These are phyloP conservation scores for Beta vulgaris DNA, from an alignment of 148 eudicot genomes.

Conservation along the genomic window DNA sequence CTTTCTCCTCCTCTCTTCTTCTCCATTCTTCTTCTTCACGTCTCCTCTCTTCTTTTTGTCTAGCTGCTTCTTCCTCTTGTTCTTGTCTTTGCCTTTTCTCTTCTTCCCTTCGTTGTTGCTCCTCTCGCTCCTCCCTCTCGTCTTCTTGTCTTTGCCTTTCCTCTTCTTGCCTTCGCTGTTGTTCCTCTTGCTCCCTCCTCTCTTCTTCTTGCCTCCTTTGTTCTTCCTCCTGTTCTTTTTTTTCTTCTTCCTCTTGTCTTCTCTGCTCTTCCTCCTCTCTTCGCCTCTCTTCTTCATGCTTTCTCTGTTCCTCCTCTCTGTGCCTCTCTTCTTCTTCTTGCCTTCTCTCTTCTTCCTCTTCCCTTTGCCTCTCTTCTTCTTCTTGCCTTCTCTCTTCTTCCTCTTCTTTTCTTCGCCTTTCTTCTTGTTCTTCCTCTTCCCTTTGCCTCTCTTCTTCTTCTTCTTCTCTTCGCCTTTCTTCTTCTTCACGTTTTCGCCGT, in stretches of 20 bases:
- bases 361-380: conserved; percentile 5
- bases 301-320: conserved; percentile 27
- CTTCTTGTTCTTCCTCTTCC: neutral
- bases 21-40: neutral
- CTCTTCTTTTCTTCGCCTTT: neutral
- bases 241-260: conserved; percentile 18
- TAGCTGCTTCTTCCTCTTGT: neutral
- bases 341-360: neutral
- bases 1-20: neutral
- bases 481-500: conserved; percentile 1
- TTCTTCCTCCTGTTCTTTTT: conserved; percentile 3
- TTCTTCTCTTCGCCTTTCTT: neutral
- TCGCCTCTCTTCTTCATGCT: conserved; percentile 15
- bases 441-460: conserved; percentile 3
- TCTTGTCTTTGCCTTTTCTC: neutral
- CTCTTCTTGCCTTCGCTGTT: neutral
- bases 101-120: conserved; percentile 2
- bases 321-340: conserved; percentile 17
- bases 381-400: neutral
- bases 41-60: neutral
- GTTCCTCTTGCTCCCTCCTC: neutral
- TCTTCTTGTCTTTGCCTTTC: conserved; percentile 1
- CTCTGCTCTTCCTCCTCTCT: conserved; percentile 1
- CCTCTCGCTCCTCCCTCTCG: conserved; percentile 4
- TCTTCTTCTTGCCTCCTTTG: neutral